Base-by-base conservation (phyloP, 768 basidiomycete genomes). In the Holtermanniella nyarrowii region DNA sequence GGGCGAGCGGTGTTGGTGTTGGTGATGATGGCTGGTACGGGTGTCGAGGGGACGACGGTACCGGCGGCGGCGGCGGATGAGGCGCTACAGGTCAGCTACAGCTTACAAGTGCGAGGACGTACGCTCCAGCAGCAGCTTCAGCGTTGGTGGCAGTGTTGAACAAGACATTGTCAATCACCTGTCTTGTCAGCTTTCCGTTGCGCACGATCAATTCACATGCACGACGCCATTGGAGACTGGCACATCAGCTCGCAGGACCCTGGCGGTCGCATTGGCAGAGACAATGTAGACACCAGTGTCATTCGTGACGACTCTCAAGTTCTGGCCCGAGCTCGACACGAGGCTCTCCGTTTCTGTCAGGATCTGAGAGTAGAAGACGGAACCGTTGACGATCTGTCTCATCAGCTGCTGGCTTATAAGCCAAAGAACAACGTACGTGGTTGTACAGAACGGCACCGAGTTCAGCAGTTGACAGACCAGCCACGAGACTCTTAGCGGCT, bases 141-240 rank as follows among this genome's bases (percentile, higher is more conserved):
- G 46, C 26, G 23, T 55, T 50, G 24, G 54, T 42, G 20, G 47
- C 40, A 16, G 57, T 49, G n/a, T 49, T 45, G 20, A 56, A 24
- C 51, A 59, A 40, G 13, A 56, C 22, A 1, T 44, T 43, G 39
- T 56, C 52, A 49, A 59, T 59, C 5, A 59, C 48, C 58, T 59
- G 40, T 26, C 21, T 13, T 11, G 13, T 14, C 14, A 41, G 21
- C 23, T n/a, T 18, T 44, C 7, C 13, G 27, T 42, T 18, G 14
- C 40, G 42, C 20, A 40, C 5, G 21, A 49, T 40, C 10, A 10
- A 50, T 54, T 50, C 44, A 62, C 61, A 52, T 59, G 57, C 1
- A 62, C 50, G 2, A 62, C 58, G 5, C 61, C 61, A 48, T 62
- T 62, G n/a, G 57, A 49, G 4, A 52, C 43, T 1, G 55, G 51